A percentile compares a stretch with the other conserved stretches of the same genome.
These are phyloP conservation scores for Solanum verrucosum DNA, from an alignment of 257 asterid species.

Conservation along the genomic window DNA sequence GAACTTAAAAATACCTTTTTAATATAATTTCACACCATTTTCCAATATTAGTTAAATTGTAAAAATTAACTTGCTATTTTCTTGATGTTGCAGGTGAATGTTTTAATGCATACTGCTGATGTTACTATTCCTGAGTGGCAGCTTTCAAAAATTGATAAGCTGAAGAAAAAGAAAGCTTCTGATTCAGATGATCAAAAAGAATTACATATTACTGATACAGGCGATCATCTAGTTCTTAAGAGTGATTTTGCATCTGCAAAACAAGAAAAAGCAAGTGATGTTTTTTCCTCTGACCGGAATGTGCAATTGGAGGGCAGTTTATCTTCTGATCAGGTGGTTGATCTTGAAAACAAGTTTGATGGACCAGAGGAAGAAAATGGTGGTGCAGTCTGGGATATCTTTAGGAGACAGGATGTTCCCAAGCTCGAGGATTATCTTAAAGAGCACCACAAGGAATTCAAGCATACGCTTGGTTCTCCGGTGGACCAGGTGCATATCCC, in stretches of 20 bases:
- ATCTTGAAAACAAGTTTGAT: not conserved
- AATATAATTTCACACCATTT: not conserved
- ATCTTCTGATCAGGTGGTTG: not conserved
- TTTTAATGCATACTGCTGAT: conserved; percentile 54
- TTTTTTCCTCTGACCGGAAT: not conserved
- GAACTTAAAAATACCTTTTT: not conserved
- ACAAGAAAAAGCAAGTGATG: conserved; percentile 2
- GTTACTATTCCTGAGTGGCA: not conserved
- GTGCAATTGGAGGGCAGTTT: not conserved
- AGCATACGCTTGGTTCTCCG: conserved; percentile 21
- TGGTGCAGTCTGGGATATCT: conserved; percentile 84
- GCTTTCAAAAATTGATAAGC: conserved; percentile 6
- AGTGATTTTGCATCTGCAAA: not conserved
- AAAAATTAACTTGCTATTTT: not conserved
- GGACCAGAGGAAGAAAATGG: conserved; percentile 23
- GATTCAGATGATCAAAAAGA: conserved; percentile 18
- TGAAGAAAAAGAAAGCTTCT: conserved; percentile 14
- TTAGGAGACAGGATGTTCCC: conserved; percentile 65
- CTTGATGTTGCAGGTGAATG: conserved; percentile 38
- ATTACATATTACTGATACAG: conserved; percentile 4
- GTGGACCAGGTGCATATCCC: conserved; percentile 33
- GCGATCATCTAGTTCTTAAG: not conserved
- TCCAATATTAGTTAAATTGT: not conserved
- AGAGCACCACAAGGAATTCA: conserved; percentile 54
- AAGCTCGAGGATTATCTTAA: conserved; percentile 42